Base-by-base conservation (phyloP, 1,284 basidiomycete genomes). In the Ceratobasidium sp. region DNA sequence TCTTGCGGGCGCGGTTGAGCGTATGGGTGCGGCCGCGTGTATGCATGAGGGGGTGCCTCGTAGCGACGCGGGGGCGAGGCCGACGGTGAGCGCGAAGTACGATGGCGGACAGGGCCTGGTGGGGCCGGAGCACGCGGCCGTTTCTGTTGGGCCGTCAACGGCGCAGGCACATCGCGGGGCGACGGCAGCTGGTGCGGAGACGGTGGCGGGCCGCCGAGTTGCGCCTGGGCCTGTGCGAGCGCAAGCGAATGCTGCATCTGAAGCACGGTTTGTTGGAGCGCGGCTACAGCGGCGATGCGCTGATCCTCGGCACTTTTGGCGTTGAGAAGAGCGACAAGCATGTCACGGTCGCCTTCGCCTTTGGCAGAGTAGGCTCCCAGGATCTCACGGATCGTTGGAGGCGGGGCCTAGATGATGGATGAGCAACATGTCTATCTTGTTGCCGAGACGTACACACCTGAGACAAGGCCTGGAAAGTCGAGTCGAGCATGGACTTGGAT, bases 231-330 rank as follows among this genome's bases (percentile, higher is more conserved):
- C 62, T 67, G 62, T 34, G 62, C 62, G 28, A 67, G 48, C 8
- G 62, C 62, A 16, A 67, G 62, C 74, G 75, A 70, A 78, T 86
- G 79, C 76, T 86, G 88, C 72, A 88, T 79, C 75, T 92, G 90
- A 36, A 93, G 82, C 76, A 92, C 83, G 4, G 88, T 86, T 58
- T 87, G 86, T 75, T 92, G 91, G 6, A 93, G 81, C 3, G 88
- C 85, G 3, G 88, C 87, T 53, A 89, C 77, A 50, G 90, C 87
- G 14, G 91, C 89, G 59, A 91, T 81, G 64, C 91, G 88, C 90
- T 95, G 91, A 79, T 96, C 94, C 79, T 96, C 94, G 28, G 93
- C 89, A 74, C 89, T 87, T 83, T 96, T 96, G 79, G 94, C 93
- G 75, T 90, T 92, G 65, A 96, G 84, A 85, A 96, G 92, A 76